Base-by-base conservation (phyloP, 768 basidiomycete species). In the Rickenella mellea region DNA sequence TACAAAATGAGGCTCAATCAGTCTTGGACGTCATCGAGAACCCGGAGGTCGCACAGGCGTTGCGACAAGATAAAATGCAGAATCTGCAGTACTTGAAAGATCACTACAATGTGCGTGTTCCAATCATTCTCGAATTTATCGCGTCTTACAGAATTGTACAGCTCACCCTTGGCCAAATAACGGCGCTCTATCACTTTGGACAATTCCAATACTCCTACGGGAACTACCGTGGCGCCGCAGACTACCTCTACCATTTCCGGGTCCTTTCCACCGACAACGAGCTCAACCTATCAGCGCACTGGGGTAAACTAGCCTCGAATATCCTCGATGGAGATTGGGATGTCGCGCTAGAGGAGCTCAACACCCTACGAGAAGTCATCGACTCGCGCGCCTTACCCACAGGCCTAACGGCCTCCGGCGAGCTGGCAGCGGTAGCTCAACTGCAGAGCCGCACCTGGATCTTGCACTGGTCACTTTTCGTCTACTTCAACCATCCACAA, bases 191-290 rank as follows among this genome's bases (percentile, higher is more conserved):
- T 71, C 90, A 92, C 66, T 97, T 94, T 65, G 96, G 96, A 41
- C 86, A 97, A 58, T 98, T 93, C 69, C 93, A 96, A 66, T 99
- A 90, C 66, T 88, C 94, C n/a, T 89, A 89, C 60, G 96, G 96
- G 32, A 90, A 91, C 63, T 99, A 99, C 70, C 83, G 81, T 53
- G 88, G 88, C 38, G 92, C 96, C 12, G 92, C 93, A 37, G 91
- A 97, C 63, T 98, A 96, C 67, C 73, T 99, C 43, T 97, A 98
- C 71, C 94, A 98, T 59, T 99, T 98, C 74, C 89, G 93, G 43
- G 84, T 98, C 19, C 81, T 99, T 47, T 94, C 93, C 37, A 96
- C 92, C 43, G 89, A 94, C 59, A 72, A 74, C 44, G 86, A 93
- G 40, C 84, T 94, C 57, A 92, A 88, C 65, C 84, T 89, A 27